A percentile compares a stretch with the other conserved stretches of the same genome.
These are phyloP conservation scores for Scheffersomyces stipitis DNA, from an alignment of 805 yeast genomes.

Conservation along the genomic window DNA sequence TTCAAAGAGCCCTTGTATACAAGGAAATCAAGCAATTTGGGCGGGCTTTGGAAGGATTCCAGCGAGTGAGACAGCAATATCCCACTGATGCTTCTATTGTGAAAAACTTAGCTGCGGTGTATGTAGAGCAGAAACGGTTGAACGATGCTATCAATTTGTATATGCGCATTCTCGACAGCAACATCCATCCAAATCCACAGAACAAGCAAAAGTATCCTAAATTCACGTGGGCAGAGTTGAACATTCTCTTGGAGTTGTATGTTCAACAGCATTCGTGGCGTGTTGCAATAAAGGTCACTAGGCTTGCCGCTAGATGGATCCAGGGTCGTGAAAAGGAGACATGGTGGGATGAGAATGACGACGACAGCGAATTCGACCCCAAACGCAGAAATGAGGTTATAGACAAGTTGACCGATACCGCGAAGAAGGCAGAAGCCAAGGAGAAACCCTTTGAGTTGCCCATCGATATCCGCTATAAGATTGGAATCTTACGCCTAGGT, in stretches of 20 bases:
- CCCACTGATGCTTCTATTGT: constrained; percentile 63
- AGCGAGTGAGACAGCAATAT: constrained; percentile 49
- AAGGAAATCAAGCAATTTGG: constrained; percentile 64
- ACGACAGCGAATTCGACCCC: constrained; percentile 83
- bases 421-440: constrained; percentile 12
- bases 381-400: constrained; percentile 54
- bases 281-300: constrained; percentile 64
- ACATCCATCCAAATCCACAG: constrained; percentile 38
- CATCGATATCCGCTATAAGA: constrained; percentile 79
- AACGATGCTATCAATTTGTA: constrained; percentile 77
- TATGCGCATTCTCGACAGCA: constrained; percentile 59
- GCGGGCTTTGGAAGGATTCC: constrained; percentile 73
- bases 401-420: constrained; percentile 21
- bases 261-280: constrained; percentile 64
- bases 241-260: constrained; percentile 78
- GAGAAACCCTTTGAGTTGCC: constrained; percentile 54
- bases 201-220: constrained; percentile 40
- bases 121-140: constrained; percentile 56
- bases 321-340: constrained; percentile 62
- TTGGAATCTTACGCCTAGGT: constrained; percentile 73
- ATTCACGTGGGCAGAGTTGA: constrained; percentile 88
- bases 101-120: constrained; percentile 55
- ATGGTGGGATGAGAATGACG: constrained; percentile 63
- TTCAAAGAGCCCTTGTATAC: constrained; percentile 66
- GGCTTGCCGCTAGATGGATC: constrained; percentile 79